These are phyloP conservation scores for Claviceps quebecensis DNA, from an alignment of 2,329 filamentous ascomycete species.

Conservation along the genomic window DNA sequence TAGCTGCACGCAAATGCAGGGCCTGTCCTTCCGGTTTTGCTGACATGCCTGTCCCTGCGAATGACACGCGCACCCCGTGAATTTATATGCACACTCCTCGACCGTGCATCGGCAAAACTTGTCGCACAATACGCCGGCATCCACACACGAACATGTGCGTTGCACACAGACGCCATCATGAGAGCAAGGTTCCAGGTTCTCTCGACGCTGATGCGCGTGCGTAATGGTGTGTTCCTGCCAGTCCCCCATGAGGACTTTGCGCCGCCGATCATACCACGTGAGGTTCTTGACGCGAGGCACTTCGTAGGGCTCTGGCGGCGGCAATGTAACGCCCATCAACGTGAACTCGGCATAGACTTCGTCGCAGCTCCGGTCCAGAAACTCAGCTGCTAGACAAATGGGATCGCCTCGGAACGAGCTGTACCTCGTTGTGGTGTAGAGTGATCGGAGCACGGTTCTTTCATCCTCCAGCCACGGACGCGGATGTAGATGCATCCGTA, in stretches of 20 bases:
- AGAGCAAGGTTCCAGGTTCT: conserved; percentile 49
- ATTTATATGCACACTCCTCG: conserved; percentile 46
- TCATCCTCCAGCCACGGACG: conserved; percentile 36
- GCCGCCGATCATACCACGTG: conserved; percentile 42
- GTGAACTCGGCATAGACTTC: conserved; percentile 28
- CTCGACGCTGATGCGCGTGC: conserved; percentile 41
- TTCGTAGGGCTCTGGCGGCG: conserved; percentile 13
- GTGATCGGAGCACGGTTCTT: conserved; percentile 30
- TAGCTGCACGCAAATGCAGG: conserved; percentile 57
- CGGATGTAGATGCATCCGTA: conserved; percentile 1
- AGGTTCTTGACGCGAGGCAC: conserved; percentile 28
- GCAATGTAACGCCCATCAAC: conserved; percentile 12
- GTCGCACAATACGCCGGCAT: conserved; percentile 52
- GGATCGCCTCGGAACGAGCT: conserved; percentile 27
- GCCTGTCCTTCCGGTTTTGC: conserved; percentile 39
- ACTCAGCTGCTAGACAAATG: conserved; percentile 35
- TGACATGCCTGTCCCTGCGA: conserved; percentile 44
- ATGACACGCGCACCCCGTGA: conserved; percentile 53
- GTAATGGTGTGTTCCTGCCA: conserved; percentile 42
- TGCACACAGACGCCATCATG: conserved; percentile 54
- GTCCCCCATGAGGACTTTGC: conserved; percentile 38
- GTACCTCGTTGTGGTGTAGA: conserved; percentile 27
- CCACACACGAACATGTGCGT: conserved; percentile 48
- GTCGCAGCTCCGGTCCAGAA: conserved; percentile 37
- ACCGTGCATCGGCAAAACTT: conserved; percentile 53